Conservation (phyloP, 305 asterid genomes). For the Rubia balearica region DNA sequence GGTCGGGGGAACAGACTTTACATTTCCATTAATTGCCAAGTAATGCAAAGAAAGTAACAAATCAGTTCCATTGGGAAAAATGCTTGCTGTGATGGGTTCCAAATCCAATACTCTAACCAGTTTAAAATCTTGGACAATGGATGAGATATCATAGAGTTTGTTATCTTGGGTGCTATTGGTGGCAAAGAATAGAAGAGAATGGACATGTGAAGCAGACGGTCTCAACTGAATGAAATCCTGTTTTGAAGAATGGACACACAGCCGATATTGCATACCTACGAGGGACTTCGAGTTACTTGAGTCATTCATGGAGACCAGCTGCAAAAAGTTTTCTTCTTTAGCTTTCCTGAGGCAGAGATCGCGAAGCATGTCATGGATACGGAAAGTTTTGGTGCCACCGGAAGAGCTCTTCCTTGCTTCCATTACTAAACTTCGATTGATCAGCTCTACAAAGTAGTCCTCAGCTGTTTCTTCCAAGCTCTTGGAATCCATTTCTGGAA, state of each 20-base stretch:
- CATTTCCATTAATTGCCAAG: not conserved
- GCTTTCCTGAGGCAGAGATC: constrained; percentile 24
- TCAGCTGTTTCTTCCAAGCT: not conserved
- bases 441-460: not conserved
- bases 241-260: not conserved
- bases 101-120: constrained; percentile 3
- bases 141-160: not conserved
- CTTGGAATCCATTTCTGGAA: not conserved
- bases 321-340: constrained; percentile 17
- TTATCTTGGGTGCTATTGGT: not conserved
- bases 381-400: constrained; percentile 9
- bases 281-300: not conserved
- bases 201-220: not conserved
- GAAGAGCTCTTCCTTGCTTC: not conserved
- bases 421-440: not conserved
- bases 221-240: not conserved
- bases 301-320: not conserved
- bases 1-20: not conserved
- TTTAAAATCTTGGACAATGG: not conserved
- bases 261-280: not conserved
- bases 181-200: not conserved
- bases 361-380: constrained; percentile 20
- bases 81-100: not conserved
- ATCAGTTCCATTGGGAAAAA: not conserved
- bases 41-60: not conserved